Percentiles rank a stretch among this genome's conserved stretches.
These are phyloP conservation scores for Tolypocladium album DNA, from an alignment of 2,329 filamentous ascomycete genomes.

Conservation along the genomic window DNA sequence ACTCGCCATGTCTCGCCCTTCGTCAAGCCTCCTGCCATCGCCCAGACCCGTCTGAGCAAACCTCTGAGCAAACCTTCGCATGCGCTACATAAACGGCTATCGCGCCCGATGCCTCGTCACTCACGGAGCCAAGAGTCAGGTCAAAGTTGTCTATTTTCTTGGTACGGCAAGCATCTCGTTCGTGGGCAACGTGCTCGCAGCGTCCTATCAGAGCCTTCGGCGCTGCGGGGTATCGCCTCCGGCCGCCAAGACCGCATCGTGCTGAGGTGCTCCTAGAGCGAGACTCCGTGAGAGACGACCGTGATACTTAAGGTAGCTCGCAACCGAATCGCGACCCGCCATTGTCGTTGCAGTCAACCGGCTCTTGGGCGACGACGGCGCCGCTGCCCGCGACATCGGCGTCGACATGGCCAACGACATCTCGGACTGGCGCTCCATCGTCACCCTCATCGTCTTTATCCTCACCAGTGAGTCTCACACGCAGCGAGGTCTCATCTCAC, in stretches of 20 bases:
- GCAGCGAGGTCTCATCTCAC: background rate
- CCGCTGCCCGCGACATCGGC: background rate
- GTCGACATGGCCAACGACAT: constrained; percentile 27
- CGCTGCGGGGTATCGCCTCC: background rate
- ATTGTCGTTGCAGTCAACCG: background rate
- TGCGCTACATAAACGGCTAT: background rate
- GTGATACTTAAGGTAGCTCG: background rate
- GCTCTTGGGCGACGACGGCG: background rate
- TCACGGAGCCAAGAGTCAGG: too few relatives aligned
- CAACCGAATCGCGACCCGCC: background rate
- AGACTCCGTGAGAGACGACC: too few relatives aligned
- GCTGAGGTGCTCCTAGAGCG: too few relatives aligned
- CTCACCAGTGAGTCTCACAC: constrained; percentile 49
- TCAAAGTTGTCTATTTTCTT: too few relatives aligned
- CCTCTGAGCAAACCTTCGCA: background rate
- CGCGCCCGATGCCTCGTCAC: too few relatives aligned
- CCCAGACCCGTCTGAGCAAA: background rate
- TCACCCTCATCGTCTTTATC: constrained; percentile 59
- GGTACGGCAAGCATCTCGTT: background rate
- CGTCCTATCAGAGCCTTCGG: background rate
- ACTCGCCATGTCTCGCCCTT: background rate
- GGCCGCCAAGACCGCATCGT: too few relatives aligned
- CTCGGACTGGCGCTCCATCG: constrained; percentile 55
- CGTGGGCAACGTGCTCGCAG: background rate
- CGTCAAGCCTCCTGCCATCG: background rate